These are phyloP conservation scores for Blastocystis hominis DNA, from an alignment of 352 stramenopile genomes.

Conservation along the genomic window DNA sequence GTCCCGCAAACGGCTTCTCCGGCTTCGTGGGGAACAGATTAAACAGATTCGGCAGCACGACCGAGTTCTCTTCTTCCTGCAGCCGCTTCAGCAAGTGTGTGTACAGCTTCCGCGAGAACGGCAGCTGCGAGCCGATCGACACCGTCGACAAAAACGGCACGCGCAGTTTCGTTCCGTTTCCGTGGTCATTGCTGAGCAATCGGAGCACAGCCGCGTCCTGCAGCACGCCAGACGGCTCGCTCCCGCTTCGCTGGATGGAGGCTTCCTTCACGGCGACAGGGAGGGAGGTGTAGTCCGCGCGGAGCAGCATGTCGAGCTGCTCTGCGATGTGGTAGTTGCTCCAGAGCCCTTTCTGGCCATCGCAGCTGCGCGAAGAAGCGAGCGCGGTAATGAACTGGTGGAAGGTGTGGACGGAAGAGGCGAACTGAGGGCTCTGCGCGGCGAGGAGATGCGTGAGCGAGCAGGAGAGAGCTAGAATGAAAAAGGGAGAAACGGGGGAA, in stretches of 20 bases:
- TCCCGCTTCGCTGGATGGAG: neutral
- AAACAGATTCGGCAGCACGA: neutral
- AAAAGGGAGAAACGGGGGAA: neutral
- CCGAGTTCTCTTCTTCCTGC: neutral
- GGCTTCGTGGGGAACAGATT: neutral
- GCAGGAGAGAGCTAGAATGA: neutral
- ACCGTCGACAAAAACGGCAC: neutral
- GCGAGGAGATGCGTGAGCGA: neutral
- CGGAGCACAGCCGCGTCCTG: neutral
- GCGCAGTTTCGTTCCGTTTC: neutral
- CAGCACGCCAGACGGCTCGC: neutral
- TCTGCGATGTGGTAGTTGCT: neutral
- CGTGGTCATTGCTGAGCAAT: neutral
- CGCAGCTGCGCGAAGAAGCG: neutral
- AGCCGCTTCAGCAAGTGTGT: neutral
- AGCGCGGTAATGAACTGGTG: neutral
- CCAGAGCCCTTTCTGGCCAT: neutral
- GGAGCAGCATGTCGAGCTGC: neutral
- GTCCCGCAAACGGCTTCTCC: neutral
- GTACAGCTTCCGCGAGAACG: neutral
- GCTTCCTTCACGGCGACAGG: neutral
- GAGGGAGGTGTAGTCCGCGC: neutral
- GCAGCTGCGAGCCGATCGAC: neutral
- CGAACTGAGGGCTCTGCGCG: neutral
- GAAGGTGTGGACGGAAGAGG: neutral